These are phyloP conservation scores for Rosa chinensis DNA, from an alignment of 306 rosid species.

Conservation along the genomic window DNA sequence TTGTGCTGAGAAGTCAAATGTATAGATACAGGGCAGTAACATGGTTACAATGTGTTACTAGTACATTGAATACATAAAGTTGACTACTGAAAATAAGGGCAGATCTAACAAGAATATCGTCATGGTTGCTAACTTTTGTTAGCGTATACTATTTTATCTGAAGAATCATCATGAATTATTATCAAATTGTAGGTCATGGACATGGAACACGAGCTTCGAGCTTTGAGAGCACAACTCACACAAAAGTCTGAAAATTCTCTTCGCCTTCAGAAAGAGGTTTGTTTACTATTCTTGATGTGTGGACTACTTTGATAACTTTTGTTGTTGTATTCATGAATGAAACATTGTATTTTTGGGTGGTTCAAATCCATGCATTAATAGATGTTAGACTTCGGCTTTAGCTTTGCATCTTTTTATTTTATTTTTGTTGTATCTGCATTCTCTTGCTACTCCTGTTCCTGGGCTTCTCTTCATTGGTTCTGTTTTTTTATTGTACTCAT, in stretches of 20 bases:
- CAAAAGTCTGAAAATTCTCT: conserved; percentile 79
- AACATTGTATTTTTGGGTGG: not conserved
- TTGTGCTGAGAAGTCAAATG: not conserved
- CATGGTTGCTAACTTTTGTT: no score
- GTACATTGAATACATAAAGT: no score
- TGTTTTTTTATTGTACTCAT: not conserved
- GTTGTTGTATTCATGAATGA: not conserved
- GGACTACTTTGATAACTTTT: not conserved
- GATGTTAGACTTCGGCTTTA: not conserved
- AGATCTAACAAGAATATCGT: no score
- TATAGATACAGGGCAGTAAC: no score
- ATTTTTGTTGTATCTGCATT: conserved; percentile 3
- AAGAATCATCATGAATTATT: conserved; percentile 6
- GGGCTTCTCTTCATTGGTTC: not conserved
- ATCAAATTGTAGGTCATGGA: conserved; percentile 75
- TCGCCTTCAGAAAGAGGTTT: conserved; percentile 80
- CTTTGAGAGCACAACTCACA: conserved; percentile 77
- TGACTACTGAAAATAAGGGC: no score
- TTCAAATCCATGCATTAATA: not conserved
- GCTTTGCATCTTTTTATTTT: not conserved
- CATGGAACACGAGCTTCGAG: conserved; percentile 92
- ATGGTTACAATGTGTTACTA: no score
- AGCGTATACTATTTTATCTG: not conserved
- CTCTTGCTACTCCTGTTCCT: not conserved
- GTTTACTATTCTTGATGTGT: conserved; percentile 10